Percentiles rank a stretch among this genome's conserved stretches.
phyloP scores from a whole-genome alignment of 441 rosid species.

The Populus trichocarpa region DNA sequence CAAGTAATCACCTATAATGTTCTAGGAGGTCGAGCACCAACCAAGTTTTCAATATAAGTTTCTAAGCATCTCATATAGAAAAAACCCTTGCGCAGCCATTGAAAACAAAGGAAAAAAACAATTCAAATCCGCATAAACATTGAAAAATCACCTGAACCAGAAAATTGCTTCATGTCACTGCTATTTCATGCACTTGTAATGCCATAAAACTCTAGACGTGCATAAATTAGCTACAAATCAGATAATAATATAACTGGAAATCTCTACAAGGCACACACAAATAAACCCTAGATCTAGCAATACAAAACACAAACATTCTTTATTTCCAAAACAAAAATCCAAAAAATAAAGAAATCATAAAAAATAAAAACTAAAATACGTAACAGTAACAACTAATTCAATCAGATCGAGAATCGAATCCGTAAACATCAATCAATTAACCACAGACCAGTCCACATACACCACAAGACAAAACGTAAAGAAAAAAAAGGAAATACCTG shows the following conservation, averaged over 20 bases:
- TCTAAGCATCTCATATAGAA: no score
- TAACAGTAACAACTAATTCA: background rate
- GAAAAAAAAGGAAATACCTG: conserved; percentile 41
- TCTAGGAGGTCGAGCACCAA: background rate
- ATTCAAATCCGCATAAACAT: no score
- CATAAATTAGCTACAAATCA: background rate
- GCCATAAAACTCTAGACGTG: background rate
- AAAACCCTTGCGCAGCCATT: no score
- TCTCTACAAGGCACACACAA: background rate
- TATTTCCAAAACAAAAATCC: background rate
- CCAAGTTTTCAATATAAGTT: no score
- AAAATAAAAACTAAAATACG: background rate
- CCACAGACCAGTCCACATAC: background rate
- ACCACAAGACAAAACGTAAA: background rate
- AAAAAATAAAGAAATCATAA: background rate
- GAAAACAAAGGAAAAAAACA: no score
- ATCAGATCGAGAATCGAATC: no score
- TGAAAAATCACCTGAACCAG: background rate
- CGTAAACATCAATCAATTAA: background rate
- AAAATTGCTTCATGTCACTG: background rate
- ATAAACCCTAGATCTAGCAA: background rate
- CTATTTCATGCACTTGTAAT: no score
- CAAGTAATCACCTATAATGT: background rate
- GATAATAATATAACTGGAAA: background rate
- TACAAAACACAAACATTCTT: background rate